Percentiles rank a stretch among this genome's conserved stretches.
Evolutionary conservation across 495 filamentous ascomycete species (phyloP).

Genomic region (Echria macrotheca): DNA sequence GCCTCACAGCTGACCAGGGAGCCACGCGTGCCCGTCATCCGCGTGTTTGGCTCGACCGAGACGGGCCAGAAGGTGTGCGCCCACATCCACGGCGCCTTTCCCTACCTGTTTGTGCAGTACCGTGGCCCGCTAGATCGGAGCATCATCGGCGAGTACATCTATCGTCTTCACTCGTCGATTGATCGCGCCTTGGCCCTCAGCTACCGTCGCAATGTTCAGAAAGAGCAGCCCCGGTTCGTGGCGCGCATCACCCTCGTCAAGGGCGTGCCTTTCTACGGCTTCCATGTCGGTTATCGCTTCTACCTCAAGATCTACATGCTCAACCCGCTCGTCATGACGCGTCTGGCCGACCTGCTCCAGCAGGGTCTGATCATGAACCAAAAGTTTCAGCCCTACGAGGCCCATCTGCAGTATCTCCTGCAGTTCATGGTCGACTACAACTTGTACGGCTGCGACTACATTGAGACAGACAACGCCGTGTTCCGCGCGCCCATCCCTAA

Average conservation of each 20-base stretch:
- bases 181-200: conserved; percentile 78
- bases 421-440: conserved; percentile 99
- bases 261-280: conserved; percentile 92
- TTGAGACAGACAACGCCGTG: conserved; percentile 51
- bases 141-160: conserved; percentile 56
- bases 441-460: conserved; percentile 85
- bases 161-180: conserved; percentile 68
- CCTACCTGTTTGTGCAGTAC: conserved; percentile 91
- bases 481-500: conserved; percentile 77
- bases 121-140: conserved; percentile 59
- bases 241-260: conserved; percentile 89
- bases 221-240: conserved; percentile 66
- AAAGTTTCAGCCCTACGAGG: conserved; percentile 85
- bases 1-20: conserved; percentile 48
- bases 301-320: conserved; percentile 93
- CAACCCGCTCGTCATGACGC: conserved; percentile 73
- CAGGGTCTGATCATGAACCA: conserved; percentile 81
- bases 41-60: conserved; percentile 90
- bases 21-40: conserved; percentile 77
- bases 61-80: conserved; percentile 95
- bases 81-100: conserved; percentile 92
- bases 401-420: conserved; percentile 81
- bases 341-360: conserved; percentile 76
- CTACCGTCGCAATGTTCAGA: conserved; percentile 68
- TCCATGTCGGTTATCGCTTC: conserved; percentile 82